Conservation (phyloP, 2,329 filamentous ascomycete species). For the Bisporella sp. region DNA sequence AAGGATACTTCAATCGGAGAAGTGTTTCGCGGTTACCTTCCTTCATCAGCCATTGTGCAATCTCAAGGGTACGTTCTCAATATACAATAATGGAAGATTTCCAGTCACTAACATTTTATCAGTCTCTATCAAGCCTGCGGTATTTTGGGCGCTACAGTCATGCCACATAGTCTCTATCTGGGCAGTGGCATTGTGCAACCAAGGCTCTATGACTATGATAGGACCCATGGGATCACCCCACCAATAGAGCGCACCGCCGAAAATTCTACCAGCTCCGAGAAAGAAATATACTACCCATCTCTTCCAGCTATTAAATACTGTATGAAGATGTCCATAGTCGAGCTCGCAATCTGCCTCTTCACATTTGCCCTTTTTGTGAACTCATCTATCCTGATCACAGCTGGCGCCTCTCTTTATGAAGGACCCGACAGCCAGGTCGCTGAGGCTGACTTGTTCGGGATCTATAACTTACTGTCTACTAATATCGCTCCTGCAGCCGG, state of each 20-base stretch:
- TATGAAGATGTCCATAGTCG: conserved; percentile 65
- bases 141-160: conserved; percentile 70
- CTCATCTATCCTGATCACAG: conserved; percentile 73
- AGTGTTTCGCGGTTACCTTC: conserved; percentile 59
- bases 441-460: conserved; percentile 74
- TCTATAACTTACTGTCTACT: conserved; percentile 61
- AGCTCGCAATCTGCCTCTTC: conserved; percentile 66
- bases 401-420: conserved; percentile 67
- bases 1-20: conserved; percentile 45
- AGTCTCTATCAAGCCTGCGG: conserved; percentile 64
- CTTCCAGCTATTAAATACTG: conserved; percentile 66
- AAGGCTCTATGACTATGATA: conserved; percentile 57
- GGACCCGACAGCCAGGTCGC: conserved; percentile 41
- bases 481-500: conserved; percentile 70
- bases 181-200: conserved; percentile 64
- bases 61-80: conserved; percentile 38
- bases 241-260: conserved; percentile 15
- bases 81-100: background rate
- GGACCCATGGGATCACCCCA: conserved; percentile 44
- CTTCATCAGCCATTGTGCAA: conserved; percentile 51
- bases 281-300: conserved; percentile 62
- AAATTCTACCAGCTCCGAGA: conserved; percentile 18
- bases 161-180: conserved; percentile 63
- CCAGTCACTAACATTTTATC: conserved; percentile 12
- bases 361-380: conserved; percentile 83